Percentiles rank a stretch among this genome's conserved stretches.
Evolutionary conservation across 495 filamentous ascomycete genomes (phyloP).

Genomic region (Astrothelium subdiscretum): DNA sequence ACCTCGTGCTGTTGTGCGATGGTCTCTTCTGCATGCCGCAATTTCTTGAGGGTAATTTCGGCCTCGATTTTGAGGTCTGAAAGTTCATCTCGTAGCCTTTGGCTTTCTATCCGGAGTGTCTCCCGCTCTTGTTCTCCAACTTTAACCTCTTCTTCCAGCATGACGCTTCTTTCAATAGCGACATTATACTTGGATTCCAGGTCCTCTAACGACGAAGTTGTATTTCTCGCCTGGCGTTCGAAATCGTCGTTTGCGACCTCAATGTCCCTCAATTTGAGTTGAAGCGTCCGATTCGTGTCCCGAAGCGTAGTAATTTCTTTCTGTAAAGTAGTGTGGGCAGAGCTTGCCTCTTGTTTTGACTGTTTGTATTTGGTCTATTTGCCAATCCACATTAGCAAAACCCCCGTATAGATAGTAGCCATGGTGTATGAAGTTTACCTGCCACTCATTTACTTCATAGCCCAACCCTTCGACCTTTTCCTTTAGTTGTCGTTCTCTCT

Average conservation of each 20-base stretch:
- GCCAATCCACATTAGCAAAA: conserved; percentile 2
- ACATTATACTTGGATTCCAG: conserved; percentile 94
- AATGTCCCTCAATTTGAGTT: conserved; percentile 78
- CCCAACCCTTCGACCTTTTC: conserved; percentile 73
- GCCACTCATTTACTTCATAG: conserved; percentile 96
- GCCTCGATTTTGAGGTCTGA: conserved; percentile 88
- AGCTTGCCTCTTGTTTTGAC: conserved; percentile 72
- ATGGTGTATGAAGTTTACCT: conserved; percentile 46
- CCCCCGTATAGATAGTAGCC: background rate
- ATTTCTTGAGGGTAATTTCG: conserved; percentile 87
- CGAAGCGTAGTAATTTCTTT: conserved; percentile 91
- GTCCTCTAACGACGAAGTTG: conserved; percentile 88
- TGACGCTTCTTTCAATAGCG: conserved; percentile 78
- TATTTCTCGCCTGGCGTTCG: conserved; percentile 88
- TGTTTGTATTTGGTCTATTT: conserved; percentile 87
- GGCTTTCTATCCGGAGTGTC: conserved; percentile 70
- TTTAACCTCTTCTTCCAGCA: conserved; percentile 91
- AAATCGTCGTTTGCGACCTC: conserved; percentile 98
- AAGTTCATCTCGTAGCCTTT: conserved; percentile 78
- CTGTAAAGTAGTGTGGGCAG: conserved; percentile 74
- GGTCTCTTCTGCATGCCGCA: conserved; percentile 53
- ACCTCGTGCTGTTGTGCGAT: conserved; percentile 37
- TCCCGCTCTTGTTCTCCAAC: conserved; percentile 85
- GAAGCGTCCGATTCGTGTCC: conserved; percentile 68
- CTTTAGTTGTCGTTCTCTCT: conserved; percentile 71